Base-by-base conservation (phyloP, 768 basidiomycete genomes). In the Trametes villosa region DNA sequence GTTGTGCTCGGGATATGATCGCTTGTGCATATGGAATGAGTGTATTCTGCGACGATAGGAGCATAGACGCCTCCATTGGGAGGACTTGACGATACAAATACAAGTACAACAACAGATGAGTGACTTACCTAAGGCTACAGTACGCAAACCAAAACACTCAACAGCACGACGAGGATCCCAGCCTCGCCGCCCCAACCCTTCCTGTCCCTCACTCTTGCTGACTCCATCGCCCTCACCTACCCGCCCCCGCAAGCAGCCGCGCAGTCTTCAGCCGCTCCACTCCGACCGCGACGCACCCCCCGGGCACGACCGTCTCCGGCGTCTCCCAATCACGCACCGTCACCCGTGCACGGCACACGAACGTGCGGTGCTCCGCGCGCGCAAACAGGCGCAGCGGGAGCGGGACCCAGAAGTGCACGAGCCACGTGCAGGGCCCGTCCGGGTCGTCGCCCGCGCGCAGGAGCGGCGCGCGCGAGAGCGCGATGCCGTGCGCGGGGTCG, bases 301-400 rank as follows among this genome's bases (percentile, higher is more conserved):
- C 55, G 11, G 41, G 41, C 4, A 62, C 38, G 24, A 47, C 55
- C 51, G 55, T 53, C 51, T 47, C n/a, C n/a, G 53, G 33, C 9
- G 30, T 52, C 45, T 58, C 53, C 57, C 65, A 59, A n/a, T 59
- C 64, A 29, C 52, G 40, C 8, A 65, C 59, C 2, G 52, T 46
- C 34, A 81, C 71, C n/a, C 67, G 67, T 15, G 76, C 74, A 3
- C 69, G 66, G 20, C 84, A 57, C 34, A 67, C 68, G 65, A 84
- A 84, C 44, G 71, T 66, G 18, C 79, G 71, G 45, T 79, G 79
- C 61, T 83, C 83, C 53, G 73, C 72, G 70, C 78, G 79, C 26
- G 73, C 70, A 59, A 85, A 83, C 24, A 84, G 60, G n/a, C 68
- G 60, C 8, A 78, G 73, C 8, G 83, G 81, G 29, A 85, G 70